These are phyloP conservation scores for Cyberlindnera meyerae DNA, from an alignment of 805 yeast species.

Conservation along the genomic window DNA sequence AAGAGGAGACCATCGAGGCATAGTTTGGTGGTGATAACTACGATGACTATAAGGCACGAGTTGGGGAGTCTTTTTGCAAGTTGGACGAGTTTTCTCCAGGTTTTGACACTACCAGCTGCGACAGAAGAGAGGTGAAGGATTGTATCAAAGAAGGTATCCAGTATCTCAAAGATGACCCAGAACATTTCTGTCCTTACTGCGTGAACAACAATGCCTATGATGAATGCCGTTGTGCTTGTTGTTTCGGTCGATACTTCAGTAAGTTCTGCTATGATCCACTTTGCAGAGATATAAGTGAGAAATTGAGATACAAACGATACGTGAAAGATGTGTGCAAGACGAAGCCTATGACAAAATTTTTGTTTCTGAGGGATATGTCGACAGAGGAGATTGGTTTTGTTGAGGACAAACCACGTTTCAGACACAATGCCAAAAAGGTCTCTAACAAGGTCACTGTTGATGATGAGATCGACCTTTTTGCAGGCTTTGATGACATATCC, in stretches of 20 bases:
- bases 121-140: conserved; percentile 16
- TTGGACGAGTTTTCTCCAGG: conserved; percentile 21
- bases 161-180: conserved; percentile 19
- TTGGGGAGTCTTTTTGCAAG: conserved; percentile 18
- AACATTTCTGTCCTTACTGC: conserved; percentile 25
- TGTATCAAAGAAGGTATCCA: conserved; percentile 23
- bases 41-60: conserved; percentile 22
- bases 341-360: conserved; percentile 16
- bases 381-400: background rate
- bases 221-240: conserved; percentile 28
- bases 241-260: conserved; percentile 25
- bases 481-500: conserved; percentile 11
- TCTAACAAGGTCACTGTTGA: background rate
- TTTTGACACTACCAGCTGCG: conserved; percentile 20
- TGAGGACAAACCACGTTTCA: conserved; percentile 5
- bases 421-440: background rate
- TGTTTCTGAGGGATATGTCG: conserved; percentile 5
- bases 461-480: conserved; percentile 10
- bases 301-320: conserved; percentile 23
- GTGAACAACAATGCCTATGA: conserved; percentile 25
- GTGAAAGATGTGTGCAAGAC: conserved; percentile 24
- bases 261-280: conserved; percentile 25
- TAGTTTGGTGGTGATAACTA: conserved; percentile 23
- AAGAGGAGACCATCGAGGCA: background rate
- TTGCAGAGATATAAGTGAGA: conserved; percentile 19